Evolutionary conservation across 352 stramenopile genomes (phyloP).

Genomic region (Pseudoperonospora humuli): DNA sequence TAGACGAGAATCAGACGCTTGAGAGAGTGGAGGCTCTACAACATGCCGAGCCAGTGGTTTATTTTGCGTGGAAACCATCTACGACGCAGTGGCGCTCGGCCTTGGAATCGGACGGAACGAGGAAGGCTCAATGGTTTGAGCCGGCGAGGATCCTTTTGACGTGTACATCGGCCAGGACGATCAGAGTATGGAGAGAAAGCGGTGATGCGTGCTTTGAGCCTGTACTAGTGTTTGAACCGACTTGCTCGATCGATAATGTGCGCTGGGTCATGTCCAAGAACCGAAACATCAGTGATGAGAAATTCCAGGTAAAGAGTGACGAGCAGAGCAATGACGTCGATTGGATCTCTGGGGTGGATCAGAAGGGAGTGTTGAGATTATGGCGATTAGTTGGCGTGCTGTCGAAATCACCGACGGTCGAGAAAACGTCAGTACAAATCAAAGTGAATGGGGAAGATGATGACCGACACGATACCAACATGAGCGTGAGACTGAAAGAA

Average conservation of each 20-base stretch:
- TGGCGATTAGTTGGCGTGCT: constrained; percentile 50
- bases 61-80: constrained; percentile 76
- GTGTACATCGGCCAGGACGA: constrained; percentile 37
- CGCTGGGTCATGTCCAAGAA: constrained; percentile 79
- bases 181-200: constrained; percentile 65
- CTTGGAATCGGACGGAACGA: constrained; percentile 45
- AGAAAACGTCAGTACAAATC: constrained; percentile 58
- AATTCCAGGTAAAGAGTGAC: constrained; percentile 42
- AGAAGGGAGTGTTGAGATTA: constrained; percentile 51
- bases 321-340: constrained; percentile 44
- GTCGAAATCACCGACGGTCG: constrained; percentile 24
- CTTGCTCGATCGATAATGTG: constrained; percentile 49
- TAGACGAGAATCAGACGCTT: constrained; percentile 14
- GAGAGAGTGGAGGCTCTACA: constrained; percentile 31
- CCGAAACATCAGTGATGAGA: constrained; percentile 73
- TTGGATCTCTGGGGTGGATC: constrained; percentile 71
- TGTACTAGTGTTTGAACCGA: constrained; percentile 47
- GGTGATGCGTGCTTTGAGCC: constrained; percentile 14
- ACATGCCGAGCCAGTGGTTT: constrained; percentile 62
- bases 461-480: not conserved
- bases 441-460: constrained; percentile 69
- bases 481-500: constrained; percentile 31
- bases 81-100: constrained; percentile 46
- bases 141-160: constrained; percentile 64
- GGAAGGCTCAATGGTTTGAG: constrained; percentile 68